These are phyloP conservation scores for Pyrenophora graminea DNA, from an alignment of 2,329 filamentous ascomycete species.

Conservation along the genomic window DNA sequence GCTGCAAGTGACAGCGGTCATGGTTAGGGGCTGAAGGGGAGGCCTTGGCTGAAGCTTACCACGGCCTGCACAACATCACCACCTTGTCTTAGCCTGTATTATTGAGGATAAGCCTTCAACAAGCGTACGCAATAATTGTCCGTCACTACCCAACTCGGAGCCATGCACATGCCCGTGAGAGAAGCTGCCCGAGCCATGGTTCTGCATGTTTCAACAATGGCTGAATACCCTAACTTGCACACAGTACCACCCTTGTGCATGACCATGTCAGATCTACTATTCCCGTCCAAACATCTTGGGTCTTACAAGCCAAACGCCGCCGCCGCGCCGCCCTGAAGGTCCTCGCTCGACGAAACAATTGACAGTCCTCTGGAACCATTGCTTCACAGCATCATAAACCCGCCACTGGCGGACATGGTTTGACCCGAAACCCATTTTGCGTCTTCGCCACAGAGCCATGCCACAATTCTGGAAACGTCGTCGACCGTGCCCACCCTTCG, in stretches of 20 bases:
- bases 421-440: conserved; percentile 55
- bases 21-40: conserved; percentile 1
- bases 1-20: conserved; percentile 24
- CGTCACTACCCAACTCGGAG: too few relatives aligned
- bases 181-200: not conserved
- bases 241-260: not conserved
- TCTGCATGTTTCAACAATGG: conserved; percentile 10
- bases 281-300: conserved; percentile 35
- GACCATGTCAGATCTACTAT: conserved; percentile 10
- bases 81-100: not conserved
- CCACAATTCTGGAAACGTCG: conserved; percentile 62
- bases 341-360: conserved; percentile 11
- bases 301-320: conserved; percentile 31
- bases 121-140: not conserved
- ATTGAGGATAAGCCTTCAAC: not conserved
- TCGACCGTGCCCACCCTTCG: conserved; percentile 56
- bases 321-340: conserved; percentile 12
- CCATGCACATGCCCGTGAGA: too few relatives aligned
- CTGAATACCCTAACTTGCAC: not conserved
- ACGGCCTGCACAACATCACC: not conserved
- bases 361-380: conserved; percentile 3
- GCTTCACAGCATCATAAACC: conserved; percentile 40
- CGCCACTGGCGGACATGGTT: conserved; percentile 60
- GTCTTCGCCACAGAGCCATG: conserved; percentile 57
- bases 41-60: conserved; percentile 8